Base-by-base conservation (phyloP, 345 rosid species). In the Eucalyptus caleyi region DNA sequence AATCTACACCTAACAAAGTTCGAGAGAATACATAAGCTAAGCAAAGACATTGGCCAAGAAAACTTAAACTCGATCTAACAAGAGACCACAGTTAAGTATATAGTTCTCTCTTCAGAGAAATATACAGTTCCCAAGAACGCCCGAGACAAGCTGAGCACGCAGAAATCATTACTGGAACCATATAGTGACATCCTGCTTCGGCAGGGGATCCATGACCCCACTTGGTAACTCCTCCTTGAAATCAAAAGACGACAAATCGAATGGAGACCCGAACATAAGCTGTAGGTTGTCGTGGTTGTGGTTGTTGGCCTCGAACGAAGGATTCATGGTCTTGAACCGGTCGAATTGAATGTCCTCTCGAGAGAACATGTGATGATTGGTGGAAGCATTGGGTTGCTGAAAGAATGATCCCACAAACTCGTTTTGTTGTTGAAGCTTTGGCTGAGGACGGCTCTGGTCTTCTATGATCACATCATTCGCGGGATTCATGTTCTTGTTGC, bases 201-300 rank as follows among this genome's bases (percentile, higher is more conserved):
- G 95, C 89, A 94, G 82, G 27, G 91, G 65, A 90, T 95, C 96
- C 91, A 94, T 91, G 67, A 93, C 93, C 34, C 91, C 92, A 37
- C 94, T 94, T 53, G 94, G 93, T 30, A 95, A 91, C 87, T 97
- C 98, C 32, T 96, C 98, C 89, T 96, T 96, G 90, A 93, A 95
- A 86, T 95, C 96, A 1, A 94, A 96, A 18, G 99, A 85, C 8
- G 95, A 87, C 89, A 97, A 69, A 54, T 97, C 95, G 21, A 95
- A 95, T 30, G 98, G 95, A 24, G 98, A 93, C 9, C 95, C 96
- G 5, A 94, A 94, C 96, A 96, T 91, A 90, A 94, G 51, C 87
- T 92, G 95, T 88, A 92, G 94, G 91, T 89, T 90, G 88, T 86
- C 93, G 89, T 87, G 93, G 56, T 42, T 85, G 47, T 45, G 67